Evolutionary conservation across 2,329 filamentous ascomycete species (phyloP).

Genomic region (Onygena corvina): DNA sequence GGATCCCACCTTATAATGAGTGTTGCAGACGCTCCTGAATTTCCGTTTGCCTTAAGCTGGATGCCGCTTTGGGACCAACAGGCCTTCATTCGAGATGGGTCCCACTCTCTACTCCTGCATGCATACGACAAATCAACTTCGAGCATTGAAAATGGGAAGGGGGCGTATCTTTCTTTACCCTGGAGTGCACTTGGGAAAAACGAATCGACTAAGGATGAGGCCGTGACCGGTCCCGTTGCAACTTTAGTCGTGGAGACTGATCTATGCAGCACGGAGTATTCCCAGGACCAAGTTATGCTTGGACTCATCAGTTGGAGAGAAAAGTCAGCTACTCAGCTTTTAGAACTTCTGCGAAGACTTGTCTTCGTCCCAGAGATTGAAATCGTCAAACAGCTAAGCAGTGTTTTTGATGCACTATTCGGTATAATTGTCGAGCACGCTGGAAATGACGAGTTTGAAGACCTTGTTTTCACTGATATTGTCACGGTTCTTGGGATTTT

Average conservation of each 20-base stretch:
- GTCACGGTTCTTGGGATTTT: slow-evolving; percentile 87
- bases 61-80: slow-evolving; percentile 88
- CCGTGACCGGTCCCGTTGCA: slow-evolving; percentile 65
- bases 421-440: slow-evolving; percentile 80
- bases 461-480: slow-evolving; percentile 79
- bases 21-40: slow-evolving; percentile 70
- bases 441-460: slow-evolving; percentile 85
- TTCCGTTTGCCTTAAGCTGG: slow-evolving; percentile 83
- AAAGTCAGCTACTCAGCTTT: slow-evolving; percentile 56
- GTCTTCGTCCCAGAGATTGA: slow-evolving; percentile 95
- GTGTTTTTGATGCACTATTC: slow-evolving; percentile 85
- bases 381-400: slow-evolving; percentile 81
- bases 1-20: slow-evolving; percentile 81
- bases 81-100: slow-evolving; percentile 77
- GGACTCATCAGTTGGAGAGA: slow-evolving; percentile 81
- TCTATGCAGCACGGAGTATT: slow-evolving; percentile 88
- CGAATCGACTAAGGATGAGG: slow-evolving; percentile 57
- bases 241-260: slow-evolving; percentile 70
- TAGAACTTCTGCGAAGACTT: slow-evolving; percentile 64
- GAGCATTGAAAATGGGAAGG: slow-evolving; percentile 57
- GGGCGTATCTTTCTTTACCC: slow-evolving; percentile 73
- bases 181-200: slow-evolving; percentile 61
- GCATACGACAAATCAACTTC: slow-evolving; percentile 85
- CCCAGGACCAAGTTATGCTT: slow-evolving; percentile 76
- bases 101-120: slow-evolving; percentile 71